Percentiles rank a stretch among this genome's conserved stretches.
Conservation (phyloP, 2,329 filamentous ascomycete species). For the Fusarium sp. region DNA sequence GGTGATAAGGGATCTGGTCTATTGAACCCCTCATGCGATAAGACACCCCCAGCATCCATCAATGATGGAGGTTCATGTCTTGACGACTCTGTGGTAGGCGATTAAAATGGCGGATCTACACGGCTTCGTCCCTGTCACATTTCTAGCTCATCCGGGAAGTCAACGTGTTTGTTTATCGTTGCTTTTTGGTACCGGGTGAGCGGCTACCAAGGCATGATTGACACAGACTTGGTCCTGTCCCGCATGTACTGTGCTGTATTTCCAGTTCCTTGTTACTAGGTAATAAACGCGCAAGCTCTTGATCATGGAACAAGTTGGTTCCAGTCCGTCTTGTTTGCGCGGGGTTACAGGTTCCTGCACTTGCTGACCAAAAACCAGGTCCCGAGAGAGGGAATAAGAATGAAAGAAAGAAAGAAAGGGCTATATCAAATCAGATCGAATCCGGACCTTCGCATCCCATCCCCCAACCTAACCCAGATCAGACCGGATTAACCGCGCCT, state of each 20-base stretch:
- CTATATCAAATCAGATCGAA: constrained; percentile 2
- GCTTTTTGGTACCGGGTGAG: constrained; percentile 15
- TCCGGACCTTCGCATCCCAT: background rate
- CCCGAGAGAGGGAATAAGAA: background rate
- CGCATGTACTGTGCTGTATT: background rate
- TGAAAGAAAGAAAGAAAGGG: background rate
- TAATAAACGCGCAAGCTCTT: constrained; percentile 2
- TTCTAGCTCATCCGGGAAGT: constrained; percentile 9
- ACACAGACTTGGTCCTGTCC: constrained; percentile 5
- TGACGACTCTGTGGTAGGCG: background rate
- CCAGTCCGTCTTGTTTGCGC: too few relatives aligned
- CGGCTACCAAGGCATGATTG: constrained; percentile 20
- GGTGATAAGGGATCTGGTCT: constrained; percentile 7
- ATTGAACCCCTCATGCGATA: constrained; percentile 11
- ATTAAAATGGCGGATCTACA: constrained; percentile 11
- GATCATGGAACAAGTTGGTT: background rate
- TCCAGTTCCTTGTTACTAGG: background rate
- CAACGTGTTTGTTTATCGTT: constrained; percentile 3
- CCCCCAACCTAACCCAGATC: background rate
- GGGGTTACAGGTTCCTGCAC: too few relatives aligned
- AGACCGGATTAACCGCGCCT: background rate
- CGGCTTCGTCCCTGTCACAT: constrained; percentile 5
- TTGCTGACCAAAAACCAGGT: too few relatives aligned
- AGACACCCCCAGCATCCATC: background rate
- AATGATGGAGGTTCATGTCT: too few relatives aligned